Conservation (phyloP, 169 alveolate species). For the Theileria sp. region DNA sequence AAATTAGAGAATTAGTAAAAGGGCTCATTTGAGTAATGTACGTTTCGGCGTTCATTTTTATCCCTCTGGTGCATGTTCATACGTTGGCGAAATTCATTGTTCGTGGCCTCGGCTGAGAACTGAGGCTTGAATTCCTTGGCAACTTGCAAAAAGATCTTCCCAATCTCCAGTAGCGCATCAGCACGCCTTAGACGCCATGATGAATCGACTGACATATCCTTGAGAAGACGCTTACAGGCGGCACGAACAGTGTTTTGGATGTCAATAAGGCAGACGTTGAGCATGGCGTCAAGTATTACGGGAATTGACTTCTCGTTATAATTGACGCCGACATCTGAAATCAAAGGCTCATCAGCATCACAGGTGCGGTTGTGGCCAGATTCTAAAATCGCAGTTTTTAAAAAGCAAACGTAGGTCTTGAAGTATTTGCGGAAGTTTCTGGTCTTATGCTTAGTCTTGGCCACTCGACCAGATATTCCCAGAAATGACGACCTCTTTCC, state of each 20-base stretch:
- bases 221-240: slow-evolving; percentile 81
- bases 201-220: slow-evolving; percentile 85
- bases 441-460: slow-evolving; percentile 80
- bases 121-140: slow-evolving; percentile 57
- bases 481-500: slow-evolving; percentile 82
- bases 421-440: slow-evolving; percentile 75
- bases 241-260: slow-evolving; percentile 83
- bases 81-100: not conserved
- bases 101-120: not conserved
- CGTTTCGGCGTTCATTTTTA: not conserved
- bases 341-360: slow-evolving; percentile 51
- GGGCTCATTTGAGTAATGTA: slow-evolving; percentile 27
- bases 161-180: slow-evolving; percentile 81
- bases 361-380: slow-evolving; percentile 63
- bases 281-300: slow-evolving; percentile 82
- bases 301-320: slow-evolving; percentile 83
- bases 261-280: slow-evolving; percentile 84
- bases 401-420: slow-evolving; percentile 75
- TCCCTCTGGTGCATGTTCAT: not conserved
- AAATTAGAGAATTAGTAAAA: slow-evolving; percentile 10
- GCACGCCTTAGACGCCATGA: slow-evolving; percentile 82
- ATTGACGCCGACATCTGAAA: slow-evolving; percentile 72
- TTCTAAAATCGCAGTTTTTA: slow-evolving; percentile 79
- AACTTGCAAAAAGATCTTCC: slow-evolving; percentile 77
- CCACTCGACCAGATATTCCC: slow-evolving; percentile 82